Conservation (phyloP, 495 filamentous ascomycete species). For the Hypoxylon cercidicola region DNA sequence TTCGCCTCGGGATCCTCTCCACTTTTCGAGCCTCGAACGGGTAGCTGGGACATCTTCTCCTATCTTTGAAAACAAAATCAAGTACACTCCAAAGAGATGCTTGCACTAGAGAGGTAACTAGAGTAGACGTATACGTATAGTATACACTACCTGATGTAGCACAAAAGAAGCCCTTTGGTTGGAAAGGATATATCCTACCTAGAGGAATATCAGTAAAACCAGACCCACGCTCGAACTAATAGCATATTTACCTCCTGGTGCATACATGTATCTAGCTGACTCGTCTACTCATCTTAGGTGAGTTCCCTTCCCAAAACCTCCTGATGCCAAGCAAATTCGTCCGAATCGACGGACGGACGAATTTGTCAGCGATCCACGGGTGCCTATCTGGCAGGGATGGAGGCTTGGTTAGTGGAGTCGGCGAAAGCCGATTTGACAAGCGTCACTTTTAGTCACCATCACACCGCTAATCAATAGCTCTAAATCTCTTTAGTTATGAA, state of each 20-base stretch:
- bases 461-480: too few species aligned
- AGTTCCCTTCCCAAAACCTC: conserved; percentile 9
- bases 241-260: not conserved
- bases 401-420: not conserved
- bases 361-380: conserved; percentile 42
- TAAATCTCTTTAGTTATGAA: too few species aligned
- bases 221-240: not conserved
- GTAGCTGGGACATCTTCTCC: conserved; percentile 27
- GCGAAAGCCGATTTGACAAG: too few species aligned
- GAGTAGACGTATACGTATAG: too few species aligned
- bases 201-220: not conserved
- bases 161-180: too few species aligned
- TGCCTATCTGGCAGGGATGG: too few species aligned
- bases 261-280: too few species aligned
- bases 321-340: conserved; percentile 40
- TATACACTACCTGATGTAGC: not conserved
- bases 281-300: conserved; percentile 1
- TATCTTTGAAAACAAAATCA: not conserved
- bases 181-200: too few species aligned
- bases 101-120: not conserved
- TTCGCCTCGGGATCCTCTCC: conserved; percentile 28
- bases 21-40: conserved; percentile 13
- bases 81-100: not conserved
- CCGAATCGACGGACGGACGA: conserved; percentile 40
- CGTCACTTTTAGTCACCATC: too few species aligned